A percentile compares a stretch with the other conserved stretches of the same genome.
These are phyloP conservation scores for Stylosanthes scabra DNA, from an alignment of 331 rosid species.

Conservation along the genomic window DNA sequence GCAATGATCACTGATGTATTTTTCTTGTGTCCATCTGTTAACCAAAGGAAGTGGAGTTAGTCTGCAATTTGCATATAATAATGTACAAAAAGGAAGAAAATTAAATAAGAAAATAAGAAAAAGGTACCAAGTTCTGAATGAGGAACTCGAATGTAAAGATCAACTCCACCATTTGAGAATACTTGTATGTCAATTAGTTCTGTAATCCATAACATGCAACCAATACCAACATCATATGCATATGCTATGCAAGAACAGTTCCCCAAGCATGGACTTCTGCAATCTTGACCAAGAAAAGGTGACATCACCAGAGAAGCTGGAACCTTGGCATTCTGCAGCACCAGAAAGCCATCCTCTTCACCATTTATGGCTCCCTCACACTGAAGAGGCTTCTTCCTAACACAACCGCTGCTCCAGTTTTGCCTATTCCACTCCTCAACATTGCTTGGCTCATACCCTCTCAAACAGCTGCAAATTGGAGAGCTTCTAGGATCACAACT, in stretches of 20 bases:
- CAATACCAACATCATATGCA: too few relatives aligned
- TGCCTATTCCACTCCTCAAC: constrained; percentile 30
- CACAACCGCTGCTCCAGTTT: constrained; percentile 55
- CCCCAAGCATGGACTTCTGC: too few relatives aligned
- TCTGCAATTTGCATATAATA: neutral
- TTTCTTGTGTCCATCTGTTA: constrained; percentile 16
- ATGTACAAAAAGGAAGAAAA: neutral
- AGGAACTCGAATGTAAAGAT: too few relatives aligned
- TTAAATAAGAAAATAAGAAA: too few relatives aligned
- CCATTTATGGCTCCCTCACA: too few relatives aligned
- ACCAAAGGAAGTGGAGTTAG: too few relatives aligned
- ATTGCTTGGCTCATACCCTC: constrained; percentile 43
- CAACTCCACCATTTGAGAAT: too few relatives aligned
- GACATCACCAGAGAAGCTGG: constrained; percentile 11
- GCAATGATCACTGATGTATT: neutral
- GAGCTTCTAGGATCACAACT: constrained; percentile 22
- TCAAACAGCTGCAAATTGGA: constrained; percentile 48
- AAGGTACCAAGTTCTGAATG: constrained; percentile 25
- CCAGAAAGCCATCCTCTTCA: too few relatives aligned
- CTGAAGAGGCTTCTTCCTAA: constrained; percentile 31
- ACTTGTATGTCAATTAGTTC: too few relatives aligned
- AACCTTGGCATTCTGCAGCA: constrained; percentile 32
- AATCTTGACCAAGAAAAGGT: too few relatives aligned
- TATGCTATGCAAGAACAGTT: too few relatives aligned
- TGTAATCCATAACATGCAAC: too few relatives aligned